Conservation (phyloP, 2,329 filamentous ascomycete species). For the Cryphonectria nitschkei region DNA sequence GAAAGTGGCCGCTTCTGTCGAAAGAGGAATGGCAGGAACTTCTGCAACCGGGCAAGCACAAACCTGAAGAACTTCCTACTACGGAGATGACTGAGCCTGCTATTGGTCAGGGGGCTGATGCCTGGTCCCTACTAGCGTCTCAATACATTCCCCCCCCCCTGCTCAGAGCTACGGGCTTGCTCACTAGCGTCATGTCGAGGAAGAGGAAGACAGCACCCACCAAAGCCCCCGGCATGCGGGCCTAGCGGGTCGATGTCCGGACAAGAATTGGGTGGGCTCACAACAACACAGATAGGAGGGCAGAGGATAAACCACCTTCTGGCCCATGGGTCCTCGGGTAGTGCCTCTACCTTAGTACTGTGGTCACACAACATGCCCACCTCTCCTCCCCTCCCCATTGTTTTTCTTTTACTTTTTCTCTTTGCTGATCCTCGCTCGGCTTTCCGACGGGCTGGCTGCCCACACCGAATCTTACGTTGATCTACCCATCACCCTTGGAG, state of each 20-base stretch:
- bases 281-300: background rate
- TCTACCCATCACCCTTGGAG: background rate
- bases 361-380: background rate
- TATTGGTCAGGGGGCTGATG: background rate
- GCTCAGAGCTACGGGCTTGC: background rate
- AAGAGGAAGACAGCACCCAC: background rate
- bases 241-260: constrained; percentile 2
- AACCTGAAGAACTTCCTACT: constrained; percentile 18
- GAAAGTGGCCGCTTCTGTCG: background rate
- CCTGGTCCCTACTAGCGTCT: constrained; percentile 17
- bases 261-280: background rate
- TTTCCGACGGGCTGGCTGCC: background rate
- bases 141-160: background rate
- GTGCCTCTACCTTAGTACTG: background rate
- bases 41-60: constrained; percentile 9
- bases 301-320: background rate
- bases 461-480: background rate
- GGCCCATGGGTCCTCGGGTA: background rate
- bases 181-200: background rate
- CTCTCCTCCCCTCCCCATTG: background rate
- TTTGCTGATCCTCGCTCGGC: background rate
- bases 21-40: constrained; percentile 8
- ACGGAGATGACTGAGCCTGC: constrained; percentile 6
- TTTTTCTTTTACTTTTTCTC: background rate
- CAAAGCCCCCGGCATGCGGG: background rate